These are phyloP conservation scores for Xylaria sp. DNA, from an alignment of 2,329 filamentous ascomycete species.

Conservation along the genomic window DNA sequence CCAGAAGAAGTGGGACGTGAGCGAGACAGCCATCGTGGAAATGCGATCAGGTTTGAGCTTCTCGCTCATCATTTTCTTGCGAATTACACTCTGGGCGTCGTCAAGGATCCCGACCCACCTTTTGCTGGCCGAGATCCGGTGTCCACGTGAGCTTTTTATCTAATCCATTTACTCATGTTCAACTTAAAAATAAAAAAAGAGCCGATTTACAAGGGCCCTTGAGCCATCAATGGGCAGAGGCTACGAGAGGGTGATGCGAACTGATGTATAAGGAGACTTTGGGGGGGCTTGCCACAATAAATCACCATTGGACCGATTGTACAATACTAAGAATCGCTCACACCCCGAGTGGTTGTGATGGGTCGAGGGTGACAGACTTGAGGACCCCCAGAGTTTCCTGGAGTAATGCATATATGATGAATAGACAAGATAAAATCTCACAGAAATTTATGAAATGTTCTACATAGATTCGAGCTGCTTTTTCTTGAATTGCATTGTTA, in stretches of 20 bases:
- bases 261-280: conserved; percentile 40
- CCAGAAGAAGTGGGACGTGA: conserved; percentile 37
- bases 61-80: conserved; percentile 49
- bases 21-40: conserved; percentile 43
- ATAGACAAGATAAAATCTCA: conserved; percentile 44
- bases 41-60: conserved; percentile 46
- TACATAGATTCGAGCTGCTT: background rate
- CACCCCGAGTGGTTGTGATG: conserved; percentile 42
- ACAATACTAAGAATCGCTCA: conserved; percentile 46
- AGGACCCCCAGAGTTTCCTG: conserved; percentile 41
- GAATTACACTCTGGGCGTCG: conserved; percentile 48
- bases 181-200: conserved; percentile 38
- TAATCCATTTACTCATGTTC: conserved; percentile 48
- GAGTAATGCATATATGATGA: conserved; percentile 49
- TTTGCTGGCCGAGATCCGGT: conserved; percentile 51
- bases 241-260: conserved; percentile 38
- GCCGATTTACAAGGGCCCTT: conserved; percentile 35
- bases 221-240: conserved; percentile 42
- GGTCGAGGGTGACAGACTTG: conserved; percentile 36
- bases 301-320: conserved; percentile 44
- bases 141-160: conserved; percentile 48
- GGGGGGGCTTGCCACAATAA: conserved; percentile 41
- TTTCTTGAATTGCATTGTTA: background rate
- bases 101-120: conserved; percentile 48
- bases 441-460: conserved; percentile 23